A percentile compares a stretch with the other conserved stretches of the same genome.
phyloP scores from a whole-genome alignment of 495 filamentous ascomycete species.

The Daldinia concentrica region DNA sequence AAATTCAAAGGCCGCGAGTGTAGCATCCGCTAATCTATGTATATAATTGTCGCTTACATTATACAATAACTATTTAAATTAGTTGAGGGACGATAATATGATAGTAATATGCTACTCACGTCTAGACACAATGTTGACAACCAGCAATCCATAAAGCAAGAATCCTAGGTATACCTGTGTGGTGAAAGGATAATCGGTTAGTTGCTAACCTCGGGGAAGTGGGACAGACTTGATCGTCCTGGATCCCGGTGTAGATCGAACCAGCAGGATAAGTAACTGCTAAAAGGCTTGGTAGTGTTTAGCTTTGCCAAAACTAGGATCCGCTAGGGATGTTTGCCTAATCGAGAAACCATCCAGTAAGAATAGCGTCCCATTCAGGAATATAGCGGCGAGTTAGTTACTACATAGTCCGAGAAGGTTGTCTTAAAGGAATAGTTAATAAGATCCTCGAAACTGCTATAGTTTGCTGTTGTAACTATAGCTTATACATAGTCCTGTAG shows the following conservation, averaged over 20 bases:
- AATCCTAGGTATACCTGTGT: background rate
- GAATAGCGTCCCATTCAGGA: background rate
- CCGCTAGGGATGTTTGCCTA: background rate
- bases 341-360: background rate
- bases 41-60: conserved; percentile 6
- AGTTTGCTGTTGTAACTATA: background rate
- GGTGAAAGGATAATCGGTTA: background rate
- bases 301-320: conserved; percentile 1
- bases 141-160: background rate
- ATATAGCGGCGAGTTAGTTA: background rate
- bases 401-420: background rate
- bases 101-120: background rate
- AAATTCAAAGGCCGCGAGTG: conserved; percentile 8
- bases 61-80: background rate
- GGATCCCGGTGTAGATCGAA: background rate
- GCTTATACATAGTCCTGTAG: background rate
- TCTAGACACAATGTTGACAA: background rate
- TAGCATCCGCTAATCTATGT: conserved; percentile 30
- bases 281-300: conserved; percentile 5
- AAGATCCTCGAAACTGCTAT: background rate
- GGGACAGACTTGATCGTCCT: background rate
- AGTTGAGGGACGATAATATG: background rate
- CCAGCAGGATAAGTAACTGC: background rate
- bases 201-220: background rate
- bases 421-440: background rate